Base-by-base conservation (phyloP, 768 basidiomycete species). In the Kwoniella pini region DNA sequence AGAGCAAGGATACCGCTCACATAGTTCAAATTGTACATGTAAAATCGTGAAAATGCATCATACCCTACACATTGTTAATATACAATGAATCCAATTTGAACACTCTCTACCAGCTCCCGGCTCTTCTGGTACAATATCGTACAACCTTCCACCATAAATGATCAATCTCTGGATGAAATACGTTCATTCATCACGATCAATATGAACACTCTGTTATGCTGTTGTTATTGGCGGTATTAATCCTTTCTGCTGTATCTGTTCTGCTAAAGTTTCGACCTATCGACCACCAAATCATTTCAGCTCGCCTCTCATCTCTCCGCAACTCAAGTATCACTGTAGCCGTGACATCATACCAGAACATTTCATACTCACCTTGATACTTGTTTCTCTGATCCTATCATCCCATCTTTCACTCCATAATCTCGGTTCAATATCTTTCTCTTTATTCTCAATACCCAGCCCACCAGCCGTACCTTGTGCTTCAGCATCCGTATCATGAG, bases 321-420 rank as follows among this genome's bases (percentile, higher is more conserved):
- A n/a, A n/a, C n/a, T n/a, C n/a, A n/a, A n/a, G n/a, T n/a, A n/a
- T n/a, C n/a, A n/a, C n/a, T n/a, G n/a, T n/a, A n/a, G n/a, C n/a
- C n/a, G n/a, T n/a, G n/a, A n/a, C n/a, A n/a, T n/a, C n/a, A n/a
- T n/a, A n/a, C n/a, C n/a, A n/a, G n/a, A n/a, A n/a, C n/a, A n/a
- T n/a, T n/a, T n/a, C n/a, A n/a, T n/a, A 75, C 85, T 67, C 77
- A 94, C 93, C 74, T 90, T 90, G 28, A 90, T 87, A 42, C 90
- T 90, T 0, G 88, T 92, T 67, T 87, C 83, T 65, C 91, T 85
- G 73, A 97, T 97, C 74, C 94, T 88, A 73, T 85, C 86, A 75
- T 99, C 96, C 96, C 96, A 99, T 55, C 89, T 85, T 80, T 95
- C 94, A 0, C 93, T 97, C 79, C 89, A 89, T 4, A 89, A 90